Evolutionary conservation across 2,329 filamentous ascomycete genomes (phyloP).

Genomic region (Clonostachys sp.): DNA sequence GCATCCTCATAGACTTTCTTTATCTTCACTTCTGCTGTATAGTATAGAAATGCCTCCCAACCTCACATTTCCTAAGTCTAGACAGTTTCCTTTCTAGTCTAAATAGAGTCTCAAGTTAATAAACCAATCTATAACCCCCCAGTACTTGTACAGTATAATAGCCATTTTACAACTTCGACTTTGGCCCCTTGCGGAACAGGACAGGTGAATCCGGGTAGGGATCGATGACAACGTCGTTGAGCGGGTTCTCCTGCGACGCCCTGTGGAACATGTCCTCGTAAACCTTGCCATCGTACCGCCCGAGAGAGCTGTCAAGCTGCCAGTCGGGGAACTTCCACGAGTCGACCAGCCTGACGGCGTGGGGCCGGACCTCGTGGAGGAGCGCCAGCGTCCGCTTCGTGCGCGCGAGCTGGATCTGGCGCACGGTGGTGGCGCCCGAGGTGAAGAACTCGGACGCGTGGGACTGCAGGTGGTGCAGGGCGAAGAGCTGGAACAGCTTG

Average conservation of each 20-base stretch:
- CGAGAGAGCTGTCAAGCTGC: constrained; percentile 69
- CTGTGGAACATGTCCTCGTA: constrained; percentile 75
- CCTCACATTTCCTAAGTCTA: too few relatives aligned
- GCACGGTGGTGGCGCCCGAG: constrained; percentile 62
- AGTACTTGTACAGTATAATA: too few relatives aligned
- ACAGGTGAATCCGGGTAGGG: constrained; percentile 51
- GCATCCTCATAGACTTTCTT: too few relatives aligned
- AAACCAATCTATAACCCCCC: too few relatives aligned
- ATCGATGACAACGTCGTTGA: constrained; percentile 69
- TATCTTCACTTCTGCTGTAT: too few relatives aligned
- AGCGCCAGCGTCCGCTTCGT: constrained; percentile 61
- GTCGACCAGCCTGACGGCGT: constrained; percentile 68
- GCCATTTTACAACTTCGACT: too few relatives aligned
- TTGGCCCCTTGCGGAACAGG: too few relatives aligned
- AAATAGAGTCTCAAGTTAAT: too few relatives aligned
- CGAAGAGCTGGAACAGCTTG: constrained; percentile 80
- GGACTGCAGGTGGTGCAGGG: constrained; percentile 57
- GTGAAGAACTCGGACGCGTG: constrained; percentile 72
- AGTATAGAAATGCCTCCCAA: too few relatives aligned
- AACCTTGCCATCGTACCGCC: constrained; percentile 68
- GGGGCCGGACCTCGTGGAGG: constrained; percentile 67
- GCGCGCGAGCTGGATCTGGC: constrained; percentile 66
- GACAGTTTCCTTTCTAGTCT: too few relatives aligned
- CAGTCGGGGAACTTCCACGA: constrained; percentile 75
- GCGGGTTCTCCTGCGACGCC: constrained; percentile 67